A percentile compares a stretch with the other conserved stretches of the same genome.
phyloP scores from a whole-genome alignment of 306 rosid genomes.

The Glycine tomentella region DNA sequence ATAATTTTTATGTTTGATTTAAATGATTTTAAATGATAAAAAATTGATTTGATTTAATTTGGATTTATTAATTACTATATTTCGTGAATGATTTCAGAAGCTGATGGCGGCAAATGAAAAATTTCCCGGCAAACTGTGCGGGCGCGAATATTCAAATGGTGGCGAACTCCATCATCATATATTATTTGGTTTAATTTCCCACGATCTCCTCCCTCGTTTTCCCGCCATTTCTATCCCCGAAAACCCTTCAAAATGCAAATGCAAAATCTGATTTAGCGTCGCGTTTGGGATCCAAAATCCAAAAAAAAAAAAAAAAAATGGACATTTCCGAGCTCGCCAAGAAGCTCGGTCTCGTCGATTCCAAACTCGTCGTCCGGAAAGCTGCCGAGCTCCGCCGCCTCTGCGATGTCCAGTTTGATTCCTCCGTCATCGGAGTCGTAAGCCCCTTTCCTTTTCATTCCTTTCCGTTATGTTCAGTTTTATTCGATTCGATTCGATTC shows the following conservation, averaged over 20 bases:
- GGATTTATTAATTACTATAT: no score
- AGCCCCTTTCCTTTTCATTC: slow-evolving; percentile 6
- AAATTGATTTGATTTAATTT: no score
- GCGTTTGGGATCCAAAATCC: neutral
- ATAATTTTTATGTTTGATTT: no score
- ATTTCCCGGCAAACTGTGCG: slow-evolving; percentile 40
- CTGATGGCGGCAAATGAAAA: slow-evolving; percentile 38
- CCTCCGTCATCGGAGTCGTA: slow-evolving; percentile 79
- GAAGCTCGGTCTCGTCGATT: slow-evolving; percentile 65
- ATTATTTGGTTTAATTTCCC: neutral
- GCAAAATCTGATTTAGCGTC: neutral
- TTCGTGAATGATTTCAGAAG: neutral
- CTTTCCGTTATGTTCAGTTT: neutral
- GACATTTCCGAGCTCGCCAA: slow-evolving; percentile 72
- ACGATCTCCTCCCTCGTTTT: slow-evolving; percentile 4
- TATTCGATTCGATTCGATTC: neutral
- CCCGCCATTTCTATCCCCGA: slow-evolving; percentile 45
- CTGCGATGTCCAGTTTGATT: slow-evolving; percentile 82
- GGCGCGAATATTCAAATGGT: slow-evolving; percentile 40
- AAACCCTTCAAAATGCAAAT: neutral
- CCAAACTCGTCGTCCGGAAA: slow-evolving; percentile 69
- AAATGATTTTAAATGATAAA: no score
- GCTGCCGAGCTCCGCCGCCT: slow-evolving; percentile 92
- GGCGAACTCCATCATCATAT: neutral
- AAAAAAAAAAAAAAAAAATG: slow-evolving; percentile 46